phyloP scores from a whole-genome alignment of 768 basidiomycete species.

The Leccinum rimulosum region DNA sequence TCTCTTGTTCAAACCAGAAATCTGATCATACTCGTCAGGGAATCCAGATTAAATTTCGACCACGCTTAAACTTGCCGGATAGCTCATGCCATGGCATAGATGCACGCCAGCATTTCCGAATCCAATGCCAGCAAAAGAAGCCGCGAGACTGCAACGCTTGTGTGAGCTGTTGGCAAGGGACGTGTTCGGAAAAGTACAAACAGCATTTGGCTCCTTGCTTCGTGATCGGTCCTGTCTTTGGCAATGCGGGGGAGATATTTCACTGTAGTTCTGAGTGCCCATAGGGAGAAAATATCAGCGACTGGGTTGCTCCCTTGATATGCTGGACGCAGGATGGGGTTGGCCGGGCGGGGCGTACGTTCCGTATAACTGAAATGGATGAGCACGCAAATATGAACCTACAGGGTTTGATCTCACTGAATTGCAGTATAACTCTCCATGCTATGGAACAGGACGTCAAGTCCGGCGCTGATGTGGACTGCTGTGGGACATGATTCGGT shows the following conservation, averaged over 20 bases:
- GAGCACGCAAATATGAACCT: constrained; percentile 2
- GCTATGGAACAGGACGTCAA: constrained; percentile 95
- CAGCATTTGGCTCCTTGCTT: constrained; percentile 92
- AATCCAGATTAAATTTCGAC: not conserved
- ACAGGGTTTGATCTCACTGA: constrained; percentile 50
- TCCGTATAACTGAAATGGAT: constrained; percentile 68
- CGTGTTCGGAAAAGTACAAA: constrained; percentile 33
- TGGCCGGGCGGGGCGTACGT: constrained; percentile 82
- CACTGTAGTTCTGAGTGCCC: constrained; percentile 89
- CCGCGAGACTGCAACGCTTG: constrained; percentile 59
- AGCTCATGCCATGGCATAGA: constrained; percentile 87
- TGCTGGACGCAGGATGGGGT: constrained; percentile 87
- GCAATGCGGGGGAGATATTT: constrained; percentile 86
- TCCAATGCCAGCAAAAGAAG: constrained; percentile 94
- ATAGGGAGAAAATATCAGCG: constrained; percentile 92
- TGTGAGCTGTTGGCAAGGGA: not conserved
- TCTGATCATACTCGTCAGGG: constrained; percentile 41
- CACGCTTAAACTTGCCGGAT: constrained; percentile 52
- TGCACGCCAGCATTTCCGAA: constrained; percentile 94
- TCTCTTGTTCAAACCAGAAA: constrained; percentile 92
- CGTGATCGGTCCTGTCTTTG: constrained; percentile 71
- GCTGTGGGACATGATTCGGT: constrained; percentile 90
- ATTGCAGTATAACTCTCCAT: constrained; percentile 94
- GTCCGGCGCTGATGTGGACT: constrained; percentile 90
- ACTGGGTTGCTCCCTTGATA: constrained; percentile 95